Base-by-base conservation (phyloP, 345 rosid species). In the Bruguiera parviflora region DNA sequence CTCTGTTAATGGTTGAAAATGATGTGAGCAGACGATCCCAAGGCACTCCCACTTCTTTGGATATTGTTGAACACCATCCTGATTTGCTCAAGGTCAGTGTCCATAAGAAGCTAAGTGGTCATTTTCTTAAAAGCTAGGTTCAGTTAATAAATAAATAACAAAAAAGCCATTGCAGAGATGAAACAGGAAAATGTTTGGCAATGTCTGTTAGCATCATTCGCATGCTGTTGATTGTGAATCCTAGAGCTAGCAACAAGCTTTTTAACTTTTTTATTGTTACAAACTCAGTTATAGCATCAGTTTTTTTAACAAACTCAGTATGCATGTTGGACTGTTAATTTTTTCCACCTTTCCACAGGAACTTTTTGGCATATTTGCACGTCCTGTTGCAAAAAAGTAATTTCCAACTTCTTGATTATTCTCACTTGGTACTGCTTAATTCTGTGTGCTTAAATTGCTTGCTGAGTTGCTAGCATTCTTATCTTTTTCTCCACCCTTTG, bases 51-150 rank as follows among this genome's bases (percentile, higher is more conserved):
- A 55, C 73, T 46, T 76, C 78, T 32, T 62, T 66, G 22, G 83
- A 80, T 79, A 61, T 66, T 32, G 58, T 21, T 58, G 79, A 81
- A 71, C 82, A 77, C 53, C 74, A 65, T 65, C 66, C 64, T 74
- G 61, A 72, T 9, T 72, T 69, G 39, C 76, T 79, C 67, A 83
- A 89, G 96, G 97, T 94, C 71, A 81, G 85, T 74, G 66, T 62
- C 53, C 35, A n/a, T 37, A 15, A 35, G 61, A 53, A 20, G 25
- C 60, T 63, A 28, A 15, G 29, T 51, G 43, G n/a, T 58, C 10
- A 22, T 47, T 77, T 63, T 67, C 39, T 56, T 63, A 27, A 21
- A 33, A 21, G 25, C 21, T 5, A 20, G 29, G 33, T 62, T 8
- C 19, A 51, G 25, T 21, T n/a, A 39, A 0, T 13, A 11, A 11